Percentiles rank a stretch among this genome's conserved stretches.
phyloP scores from a whole-genome alignment of 2,329 filamentous ascomycete genomes.

The Fusarium sulawesiense region DNA sequence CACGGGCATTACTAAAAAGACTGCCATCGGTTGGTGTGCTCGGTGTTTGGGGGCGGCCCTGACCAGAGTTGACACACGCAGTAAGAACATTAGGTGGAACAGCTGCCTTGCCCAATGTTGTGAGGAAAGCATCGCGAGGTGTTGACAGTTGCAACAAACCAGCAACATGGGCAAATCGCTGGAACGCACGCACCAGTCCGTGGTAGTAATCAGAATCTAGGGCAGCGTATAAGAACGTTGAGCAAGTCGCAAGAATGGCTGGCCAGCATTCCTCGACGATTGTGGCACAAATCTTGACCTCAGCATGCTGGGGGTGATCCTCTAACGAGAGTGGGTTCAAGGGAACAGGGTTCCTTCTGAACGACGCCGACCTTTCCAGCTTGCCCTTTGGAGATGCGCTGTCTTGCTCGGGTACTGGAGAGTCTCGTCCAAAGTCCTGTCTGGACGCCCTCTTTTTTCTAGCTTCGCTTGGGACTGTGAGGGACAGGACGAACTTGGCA shows the following conservation, averaged over 20 bases:
- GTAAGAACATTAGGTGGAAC: slow-evolving; percentile 83
- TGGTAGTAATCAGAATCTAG: slow-evolving; percentile 96
- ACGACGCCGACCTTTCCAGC: slow-evolving; percentile 72
- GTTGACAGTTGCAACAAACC: slow-evolving; percentile 86
- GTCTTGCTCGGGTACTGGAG: slow-evolving; percentile 54
- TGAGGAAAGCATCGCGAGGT: slow-evolving; percentile 92
- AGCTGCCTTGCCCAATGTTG: slow-evolving; percentile 91
- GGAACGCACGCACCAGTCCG: slow-evolving; percentile 88
- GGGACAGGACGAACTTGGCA: slow-evolving; percentile 90
- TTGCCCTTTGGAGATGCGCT: slow-evolving; percentile 49
- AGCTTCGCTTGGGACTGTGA: slow-evolving; percentile 83
- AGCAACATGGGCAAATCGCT: slow-evolving; percentile 94
- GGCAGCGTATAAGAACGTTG: slow-evolving; percentile 92
- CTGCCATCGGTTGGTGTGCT: slow-evolving; percentile 64
- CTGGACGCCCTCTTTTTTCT: slow-evolving; percentile 62
- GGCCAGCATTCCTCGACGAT: slow-evolving; percentile 96
- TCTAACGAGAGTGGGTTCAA: slow-evolving; percentile 84
- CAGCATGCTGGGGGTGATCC: slow-evolving; percentile 75
- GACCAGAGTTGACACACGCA: slow-evolving; percentile 65
- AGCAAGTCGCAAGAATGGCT: slow-evolving; percentile 92
- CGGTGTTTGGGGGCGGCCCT: slow-evolving; percentile 56
- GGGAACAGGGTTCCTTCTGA: slow-evolving; percentile 80
- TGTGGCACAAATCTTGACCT: slow-evolving; percentile 80
- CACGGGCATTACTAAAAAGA: slow-evolving; percentile 78
- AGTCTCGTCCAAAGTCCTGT: slow-evolving; percentile 58